Evolutionary conservation across 1,284 basidiomycete species (phyloP).

Genomic region (Ganoderma multipileum): DNA sequence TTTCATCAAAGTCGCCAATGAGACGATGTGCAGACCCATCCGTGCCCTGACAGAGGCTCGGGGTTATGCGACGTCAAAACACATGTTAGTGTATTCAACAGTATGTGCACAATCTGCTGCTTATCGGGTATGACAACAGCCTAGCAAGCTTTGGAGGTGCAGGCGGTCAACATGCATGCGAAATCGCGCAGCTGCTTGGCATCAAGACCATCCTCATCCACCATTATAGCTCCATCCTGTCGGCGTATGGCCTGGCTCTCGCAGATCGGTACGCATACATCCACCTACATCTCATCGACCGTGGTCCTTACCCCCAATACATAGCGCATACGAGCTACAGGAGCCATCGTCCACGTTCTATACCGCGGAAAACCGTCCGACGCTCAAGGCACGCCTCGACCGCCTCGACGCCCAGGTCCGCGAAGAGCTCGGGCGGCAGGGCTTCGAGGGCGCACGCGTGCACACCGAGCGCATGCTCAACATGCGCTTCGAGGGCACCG

Average conservation of each 20-base stretch:
- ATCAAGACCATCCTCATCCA: conserved; percentile 89
- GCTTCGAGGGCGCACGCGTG: conserved; percentile 78
- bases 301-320: neutral
- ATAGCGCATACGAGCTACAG: conserved; percentile 83
- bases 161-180: conserved; percentile 92
- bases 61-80: conserved; percentile 85
- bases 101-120: neutral
- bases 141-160: conserved; percentile 92
- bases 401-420: conserved; percentile 69
- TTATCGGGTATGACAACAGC: conserved; percentile 41
- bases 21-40: conserved; percentile 94
- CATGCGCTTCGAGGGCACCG: conserved; percentile 92
- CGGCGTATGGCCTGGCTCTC: conserved; percentile 89
- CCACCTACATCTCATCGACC: neutral
- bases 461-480: conserved; percentile 85
- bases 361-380: conserved; percentile 56
- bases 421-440: conserved; percentile 76
- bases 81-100: conserved; percentile 61
- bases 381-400: conserved; percentile 71
- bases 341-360: conserved; percentile 86
- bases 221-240: conserved; percentile 86
- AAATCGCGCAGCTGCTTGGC: conserved; percentile 82
- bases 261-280: conserved; percentile 72
- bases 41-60: conserved; percentile 91
- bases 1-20: conserved; percentile 93